These are phyloP conservation scores for Lachnellula cervina DNA, from an alignment of 2,329 filamentous ascomycete genomes.

Conservation along the genomic window DNA sequence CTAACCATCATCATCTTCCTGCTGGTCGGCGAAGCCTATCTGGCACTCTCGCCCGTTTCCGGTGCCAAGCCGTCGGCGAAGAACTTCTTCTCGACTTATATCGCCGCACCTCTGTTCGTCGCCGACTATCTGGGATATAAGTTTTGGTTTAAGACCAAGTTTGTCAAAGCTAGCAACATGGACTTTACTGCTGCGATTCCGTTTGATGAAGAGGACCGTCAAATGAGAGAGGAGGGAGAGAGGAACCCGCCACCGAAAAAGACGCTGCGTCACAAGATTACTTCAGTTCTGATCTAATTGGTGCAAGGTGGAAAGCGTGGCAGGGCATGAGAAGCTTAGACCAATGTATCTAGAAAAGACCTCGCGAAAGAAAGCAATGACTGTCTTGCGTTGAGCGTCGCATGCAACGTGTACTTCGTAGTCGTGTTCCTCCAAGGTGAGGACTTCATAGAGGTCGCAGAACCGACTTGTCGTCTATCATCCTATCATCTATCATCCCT, in stretches of 20 bases:
- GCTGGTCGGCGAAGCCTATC: slow-evolving; percentile 46
- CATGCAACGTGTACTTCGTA: too few relatives aligned
- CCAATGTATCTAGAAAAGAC: too few relatives aligned
- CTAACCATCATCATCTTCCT: slow-evolving; percentile 60
- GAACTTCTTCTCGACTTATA: slow-evolving; percentile 10
- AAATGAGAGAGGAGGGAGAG: neutral
- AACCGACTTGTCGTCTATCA: too few relatives aligned
- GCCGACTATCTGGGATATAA: slow-evolving; percentile 6
- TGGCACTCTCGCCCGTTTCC: slow-evolving; percentile 5
- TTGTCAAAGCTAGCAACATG: slow-evolving; percentile 5
- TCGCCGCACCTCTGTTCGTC: slow-evolving; percentile 6
- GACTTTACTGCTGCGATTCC: slow-evolving; percentile 4
- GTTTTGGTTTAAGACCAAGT: slow-evolving; percentile 6
- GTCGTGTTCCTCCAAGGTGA: too few relatives aligned
- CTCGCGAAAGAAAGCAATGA: too few relatives aligned
- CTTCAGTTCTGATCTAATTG: too few relatives aligned
- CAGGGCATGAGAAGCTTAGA: too few relatives aligned
- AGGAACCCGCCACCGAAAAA: slow-evolving; percentile 1
- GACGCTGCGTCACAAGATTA: slow-evolving; percentile 1
- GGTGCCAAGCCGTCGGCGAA: slow-evolving; percentile 3
- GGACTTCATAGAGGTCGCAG: too few relatives aligned
- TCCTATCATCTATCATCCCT: too few relatives aligned
- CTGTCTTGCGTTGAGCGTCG: too few relatives aligned
- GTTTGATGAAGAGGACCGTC: slow-evolving; percentile 5
- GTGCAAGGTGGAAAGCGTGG: too few relatives aligned